Conservation (phyloP, 768 basidiomycete genomes). For the Trametes maxima region DNA sequence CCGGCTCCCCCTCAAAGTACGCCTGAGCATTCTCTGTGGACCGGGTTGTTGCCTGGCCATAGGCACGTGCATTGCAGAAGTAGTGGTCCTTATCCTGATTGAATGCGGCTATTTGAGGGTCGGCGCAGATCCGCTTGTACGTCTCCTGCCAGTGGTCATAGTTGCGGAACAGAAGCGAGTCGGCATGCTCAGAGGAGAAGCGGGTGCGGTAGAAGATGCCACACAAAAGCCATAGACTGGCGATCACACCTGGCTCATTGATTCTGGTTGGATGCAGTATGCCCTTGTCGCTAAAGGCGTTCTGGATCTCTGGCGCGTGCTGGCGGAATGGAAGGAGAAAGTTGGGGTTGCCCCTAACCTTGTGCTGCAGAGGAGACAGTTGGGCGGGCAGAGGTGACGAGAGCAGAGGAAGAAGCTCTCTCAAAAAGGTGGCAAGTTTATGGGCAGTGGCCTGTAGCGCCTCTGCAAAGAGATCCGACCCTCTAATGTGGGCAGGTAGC, state of each 20-base stretch:
- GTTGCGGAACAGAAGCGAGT: neutral
- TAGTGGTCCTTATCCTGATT: too few relatives aligned
- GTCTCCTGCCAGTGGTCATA: neutral
- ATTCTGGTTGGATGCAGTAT: neutral
- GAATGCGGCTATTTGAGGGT: too few relatives aligned
- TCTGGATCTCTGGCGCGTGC: neutral
- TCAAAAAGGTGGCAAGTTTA: too few relatives aligned
- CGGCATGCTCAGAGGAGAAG: neutral
- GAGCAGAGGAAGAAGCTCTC: too few relatives aligned
- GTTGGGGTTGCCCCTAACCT: neutral
- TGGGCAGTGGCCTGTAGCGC: too few relatives aligned
- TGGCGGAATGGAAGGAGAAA: neutral
- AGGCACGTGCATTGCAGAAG: too few relatives aligned
- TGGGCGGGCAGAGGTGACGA: too few relatives aligned
- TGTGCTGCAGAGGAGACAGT: too few relatives aligned
- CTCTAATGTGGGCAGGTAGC: too few relatives aligned
- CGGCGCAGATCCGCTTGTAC: neutral
- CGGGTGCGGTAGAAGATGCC: neutral
- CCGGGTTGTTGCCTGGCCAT: too few relatives aligned
- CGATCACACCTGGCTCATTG: neutral
- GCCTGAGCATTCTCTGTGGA: neutral
- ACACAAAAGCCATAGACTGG: neutral
- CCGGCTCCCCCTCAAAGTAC: neutral
- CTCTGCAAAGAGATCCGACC: too few relatives aligned
- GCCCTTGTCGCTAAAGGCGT: neutral